These are phyloP conservation scores for Candida succiphila DNA, from an alignment of 805 yeast genomes.

Conservation along the genomic window DNA sequence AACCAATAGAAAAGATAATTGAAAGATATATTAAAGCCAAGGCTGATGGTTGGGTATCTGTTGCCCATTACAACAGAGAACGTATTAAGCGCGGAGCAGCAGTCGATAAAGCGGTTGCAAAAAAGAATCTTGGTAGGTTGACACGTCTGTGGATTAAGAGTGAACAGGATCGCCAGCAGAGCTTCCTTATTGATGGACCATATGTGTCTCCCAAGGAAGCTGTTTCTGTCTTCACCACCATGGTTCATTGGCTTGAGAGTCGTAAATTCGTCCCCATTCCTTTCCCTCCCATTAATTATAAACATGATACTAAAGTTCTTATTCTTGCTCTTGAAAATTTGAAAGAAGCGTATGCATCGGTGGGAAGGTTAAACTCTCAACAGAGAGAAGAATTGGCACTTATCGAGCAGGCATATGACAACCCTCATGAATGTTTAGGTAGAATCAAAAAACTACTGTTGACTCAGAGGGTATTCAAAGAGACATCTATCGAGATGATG, in stretches of 20 bases:
- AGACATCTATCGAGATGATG: slow-evolving; percentile 79
- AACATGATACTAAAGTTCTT: slow-evolving; percentile 85
- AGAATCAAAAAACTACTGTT: slow-evolving; percentile 73
- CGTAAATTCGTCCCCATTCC: slow-evolving; percentile 81
- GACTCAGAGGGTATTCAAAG: slow-evolving; percentile 89
- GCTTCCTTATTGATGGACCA: slow-evolving; percentile 79
- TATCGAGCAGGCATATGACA: slow-evolving; percentile 93
- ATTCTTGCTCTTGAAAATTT: slow-evolving; percentile 83
- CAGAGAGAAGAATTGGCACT: slow-evolving; percentile 90
- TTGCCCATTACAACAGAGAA: slow-evolving; percentile 88
- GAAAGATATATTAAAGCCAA: slow-evolving; percentile 87
- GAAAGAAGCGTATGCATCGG: slow-evolving; percentile 69
- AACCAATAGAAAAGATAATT: slow-evolving; percentile 77
- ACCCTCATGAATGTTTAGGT: slow-evolving; percentile 87
- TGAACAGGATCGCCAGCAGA: slow-evolving; percentile 83
- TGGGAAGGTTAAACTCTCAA: slow-evolving; percentile 69
- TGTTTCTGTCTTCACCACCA: slow-evolving; percentile 70
- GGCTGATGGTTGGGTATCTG: slow-evolving; percentile 94
- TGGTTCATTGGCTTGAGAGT: slow-evolving; percentile 87
- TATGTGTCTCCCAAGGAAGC: slow-evolving; percentile 82
- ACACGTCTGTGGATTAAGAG: slow-evolving; percentile 87
- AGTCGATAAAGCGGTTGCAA: slow-evolving; percentile 89
- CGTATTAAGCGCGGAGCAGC: slow-evolving; percentile 82
- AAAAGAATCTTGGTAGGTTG: slow-evolving; percentile 84
- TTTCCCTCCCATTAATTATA: slow-evolving; percentile 85